Conservation (phyloP, 108 stramenopile species). For the Cyclotella atomus region DNA sequence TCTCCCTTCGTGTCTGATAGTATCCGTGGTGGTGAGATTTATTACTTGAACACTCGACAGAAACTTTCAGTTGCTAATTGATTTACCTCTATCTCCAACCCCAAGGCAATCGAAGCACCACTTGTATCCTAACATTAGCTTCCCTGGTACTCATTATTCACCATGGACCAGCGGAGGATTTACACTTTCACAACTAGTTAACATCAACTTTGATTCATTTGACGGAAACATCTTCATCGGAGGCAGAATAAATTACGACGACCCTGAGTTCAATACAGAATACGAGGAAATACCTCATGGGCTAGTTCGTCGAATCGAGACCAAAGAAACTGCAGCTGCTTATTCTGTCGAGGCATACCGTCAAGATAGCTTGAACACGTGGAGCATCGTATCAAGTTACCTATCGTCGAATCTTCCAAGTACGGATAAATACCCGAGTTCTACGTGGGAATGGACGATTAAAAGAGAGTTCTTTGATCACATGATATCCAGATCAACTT, state of each 20-base stretch:
- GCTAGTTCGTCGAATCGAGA: conserved; percentile 47
- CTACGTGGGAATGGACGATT: conserved; percentile 70
- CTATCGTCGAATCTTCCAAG: conserved; percentile 31
- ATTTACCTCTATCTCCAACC: neutral
- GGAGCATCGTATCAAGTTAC: conserved; percentile 27
- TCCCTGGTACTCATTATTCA: conserved; percentile 56
- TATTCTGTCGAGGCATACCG: conserved; percentile 29
- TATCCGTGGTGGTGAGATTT: conserved; percentile 65
- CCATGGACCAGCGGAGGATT: conserved; percentile 53
- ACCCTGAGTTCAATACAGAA: conserved; percentile 30
- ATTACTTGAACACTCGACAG: neutral
- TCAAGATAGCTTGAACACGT: conserved; percentile 12
- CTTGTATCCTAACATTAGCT: conserved; percentile 52
- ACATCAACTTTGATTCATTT: conserved; percentile 45
- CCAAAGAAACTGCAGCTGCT: neutral
- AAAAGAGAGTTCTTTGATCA: conserved; percentile 58
- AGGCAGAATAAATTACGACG: conserved; percentile 62
- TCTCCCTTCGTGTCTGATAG: neutral
- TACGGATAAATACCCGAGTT: conserved; percentile 27
- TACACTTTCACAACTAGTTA: conserved; percentile 63
- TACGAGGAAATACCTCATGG: conserved; percentile 73
- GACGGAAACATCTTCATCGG: conserved; percentile 59
- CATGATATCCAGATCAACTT: conserved; percentile 49
- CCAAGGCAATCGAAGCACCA: conserved; percentile 45
- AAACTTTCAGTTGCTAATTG: neutral